Conservation (phyloP, 108 stramenopile species). For the Stephanodiscus triporus region DNA sequence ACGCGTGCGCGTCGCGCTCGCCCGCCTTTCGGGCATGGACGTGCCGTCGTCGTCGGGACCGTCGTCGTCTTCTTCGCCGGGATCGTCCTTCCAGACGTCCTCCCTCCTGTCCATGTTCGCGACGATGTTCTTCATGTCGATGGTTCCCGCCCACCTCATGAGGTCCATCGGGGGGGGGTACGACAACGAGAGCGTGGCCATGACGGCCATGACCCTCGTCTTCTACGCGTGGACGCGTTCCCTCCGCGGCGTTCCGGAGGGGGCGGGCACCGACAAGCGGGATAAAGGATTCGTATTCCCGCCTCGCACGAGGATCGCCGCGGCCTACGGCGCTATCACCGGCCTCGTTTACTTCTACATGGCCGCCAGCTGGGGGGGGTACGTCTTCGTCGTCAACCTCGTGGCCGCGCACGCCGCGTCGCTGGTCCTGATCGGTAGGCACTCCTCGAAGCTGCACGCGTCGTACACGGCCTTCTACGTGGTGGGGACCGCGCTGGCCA, state of each 20-base stretch:
- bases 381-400: conserved; percentile 98
- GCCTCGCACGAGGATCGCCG: conserved; percentile 8
- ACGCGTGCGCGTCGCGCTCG: conserved; percentile 3
- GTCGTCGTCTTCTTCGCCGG: neutral
- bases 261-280: conserved; percentile 15
- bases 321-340: conserved; percentile 52
- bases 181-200: conserved; percentile 97
- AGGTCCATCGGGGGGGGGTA: conserved; percentile 95
- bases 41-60: neutral
- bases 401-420: conserved; percentile 87
- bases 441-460: conserved; percentile 80
- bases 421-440: conserved; percentile 82
- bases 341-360: conserved; percentile 91
- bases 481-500: conserved; percentile 91
- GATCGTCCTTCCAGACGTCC: conserved; percentile 39
- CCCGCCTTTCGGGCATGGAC: conserved; percentile 32
- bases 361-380: conserved; percentile 99
- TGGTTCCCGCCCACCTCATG: conserved; percentile 85
- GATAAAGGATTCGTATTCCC: conserved; percentile 28
- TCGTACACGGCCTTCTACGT: conserved; percentile 93
- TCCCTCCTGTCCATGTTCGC: conserved; percentile 56
- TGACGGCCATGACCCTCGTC: conserved; percentile 88
- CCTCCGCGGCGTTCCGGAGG: conserved; percentile 33
- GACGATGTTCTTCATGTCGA: conserved; percentile 73
- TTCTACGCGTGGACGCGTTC: conserved; percentile 90